A percentile compares a stretch with the other conserved stretches of the same genome.
phyloP scores from a whole-genome alignment of 2,329 filamentous ascomycete species.

The Colletotrichum incanum region DNA sequence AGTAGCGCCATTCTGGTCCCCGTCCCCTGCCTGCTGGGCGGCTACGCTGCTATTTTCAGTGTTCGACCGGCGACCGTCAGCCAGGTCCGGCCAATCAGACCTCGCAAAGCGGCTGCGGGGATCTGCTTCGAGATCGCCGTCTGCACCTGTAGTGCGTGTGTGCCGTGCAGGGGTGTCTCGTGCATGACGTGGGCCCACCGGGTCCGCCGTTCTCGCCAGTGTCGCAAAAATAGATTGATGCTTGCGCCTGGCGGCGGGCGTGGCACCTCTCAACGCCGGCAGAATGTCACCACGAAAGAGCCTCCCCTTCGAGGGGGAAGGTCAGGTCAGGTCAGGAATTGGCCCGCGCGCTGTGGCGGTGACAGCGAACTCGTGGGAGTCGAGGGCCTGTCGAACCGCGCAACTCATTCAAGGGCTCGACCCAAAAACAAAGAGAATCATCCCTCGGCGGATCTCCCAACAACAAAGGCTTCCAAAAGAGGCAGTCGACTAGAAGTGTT shows the following conservation, averaged over 20 bases:
- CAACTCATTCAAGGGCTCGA: not conserved
- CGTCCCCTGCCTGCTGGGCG: constrained; percentile 18
- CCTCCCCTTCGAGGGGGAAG: not conserved
- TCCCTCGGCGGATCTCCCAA: not conserved
- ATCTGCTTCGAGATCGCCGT: constrained; percentile 32
- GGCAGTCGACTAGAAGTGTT: not conserved
- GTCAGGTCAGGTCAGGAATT: not conserved
- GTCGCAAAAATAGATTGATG: constrained; percentile 42
- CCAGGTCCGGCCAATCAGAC: constrained; percentile 2
- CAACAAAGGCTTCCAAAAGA: constrained; percentile 1
- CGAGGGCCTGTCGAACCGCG: not conserved
- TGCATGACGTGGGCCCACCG: constrained; percentile 25
- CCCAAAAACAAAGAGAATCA: not conserved
- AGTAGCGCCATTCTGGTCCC: constrained; percentile 19
- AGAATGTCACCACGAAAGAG: not conserved
- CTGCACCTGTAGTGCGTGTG: constrained; percentile 11
- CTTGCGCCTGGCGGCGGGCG: not conserved
- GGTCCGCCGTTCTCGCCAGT: constrained; percentile 29
- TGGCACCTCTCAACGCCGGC: not conserved
- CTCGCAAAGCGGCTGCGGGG: not conserved
- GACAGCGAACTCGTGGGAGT: constrained; percentile 5
- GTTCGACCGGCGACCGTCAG: constrained; percentile 5
- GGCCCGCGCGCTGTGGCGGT: not conserved
- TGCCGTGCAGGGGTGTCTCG: constrained; percentile 25
- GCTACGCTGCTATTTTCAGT: constrained; percentile 42